phyloP scores from a whole-genome alignment of 768 basidiomycete genomes.

The Hortiboletus campestris region DNA sequence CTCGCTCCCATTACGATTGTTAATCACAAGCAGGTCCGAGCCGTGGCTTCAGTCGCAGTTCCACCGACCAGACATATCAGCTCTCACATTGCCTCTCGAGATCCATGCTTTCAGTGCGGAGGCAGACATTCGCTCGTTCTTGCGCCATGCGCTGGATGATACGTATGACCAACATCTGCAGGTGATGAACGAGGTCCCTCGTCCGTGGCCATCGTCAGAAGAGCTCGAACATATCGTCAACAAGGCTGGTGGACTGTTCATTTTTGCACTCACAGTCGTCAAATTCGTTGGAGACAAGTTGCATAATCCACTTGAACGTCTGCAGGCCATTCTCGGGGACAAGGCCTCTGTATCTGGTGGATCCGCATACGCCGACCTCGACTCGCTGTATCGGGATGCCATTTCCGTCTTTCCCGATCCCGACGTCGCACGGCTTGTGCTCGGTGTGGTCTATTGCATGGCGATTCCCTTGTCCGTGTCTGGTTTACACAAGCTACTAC shows the following conservation, averaged over 20 bases:
- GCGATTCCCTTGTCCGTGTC: slow-evolving; percentile 9
- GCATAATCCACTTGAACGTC: slow-evolving; percentile 12
- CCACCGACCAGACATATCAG: slow-evolving; percentile 9
- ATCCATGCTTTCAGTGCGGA: slow-evolving; percentile 26
- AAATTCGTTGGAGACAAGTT: slow-evolving; percentile 23
- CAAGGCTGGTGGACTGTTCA: slow-evolving; percentile 27
- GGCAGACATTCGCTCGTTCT: slow-evolving; percentile 22
- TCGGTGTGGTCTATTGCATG: slow-evolving; percentile 19
- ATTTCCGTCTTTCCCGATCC: slow-evolving; percentile 19
- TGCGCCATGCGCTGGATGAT: slow-evolving; percentile 18
- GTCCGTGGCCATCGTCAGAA: slow-evolving; percentile 25
- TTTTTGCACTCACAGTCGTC: slow-evolving; percentile 29
- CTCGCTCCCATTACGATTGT: slow-evolving; percentile 21
- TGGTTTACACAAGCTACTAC: slow-evolving; percentile 14
- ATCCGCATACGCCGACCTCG: slow-evolving; percentile 20
- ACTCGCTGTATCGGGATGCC: slow-evolving; percentile 19
- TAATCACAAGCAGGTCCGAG: slow-evolving; percentile 26
- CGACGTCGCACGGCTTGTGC: slow-evolving; percentile 16
- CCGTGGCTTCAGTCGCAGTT: slow-evolving; percentile 23
- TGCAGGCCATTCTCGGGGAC: slow-evolving; percentile 16
- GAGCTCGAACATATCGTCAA: slow-evolving; percentile 19
- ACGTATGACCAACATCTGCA: slow-evolving; percentile 18
- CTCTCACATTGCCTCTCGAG: slow-evolving; percentile 12
- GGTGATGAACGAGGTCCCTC: slow-evolving; percentile 17
- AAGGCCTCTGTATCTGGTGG: neutral